Base-by-base conservation (phyloP, 106 monocot species). In the Dactylorhiza incarnata region DNA sequence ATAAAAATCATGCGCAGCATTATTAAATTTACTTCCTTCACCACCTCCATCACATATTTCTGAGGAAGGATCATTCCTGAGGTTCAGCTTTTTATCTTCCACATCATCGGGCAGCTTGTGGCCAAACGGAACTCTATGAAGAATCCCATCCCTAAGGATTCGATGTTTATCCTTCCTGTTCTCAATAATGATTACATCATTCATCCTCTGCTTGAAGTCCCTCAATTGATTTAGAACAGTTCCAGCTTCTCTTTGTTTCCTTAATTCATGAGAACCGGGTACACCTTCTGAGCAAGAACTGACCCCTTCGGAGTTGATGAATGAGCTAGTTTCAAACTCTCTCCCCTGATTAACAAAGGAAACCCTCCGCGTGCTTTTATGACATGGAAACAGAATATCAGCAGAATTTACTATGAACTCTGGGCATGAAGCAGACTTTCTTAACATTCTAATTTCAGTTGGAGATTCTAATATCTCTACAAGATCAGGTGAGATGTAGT, bases 51-150 rank as follows among this genome's bases (percentile, higher is more conserved):
- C 26, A 17, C 13, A 50, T 15, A 37, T 78, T 25, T 46, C 68
- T 10, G 46, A 75, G 16, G 72, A 20, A 24, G 71, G 22, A 24
- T 62, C 47, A 56, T 68, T 45, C 50, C 19, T 16, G 8, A 24
- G 50, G 54, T 16, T 25, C 13, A 9, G 26, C 6, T 23, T 81
- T 62, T 80, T 82, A 79, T 72, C 49, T 69, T 25, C 24, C 63
- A 20, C 17, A 25, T 77, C 53, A 48, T 77, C 76, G 52, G 75
- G 71, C 59, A 80, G 7, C 46, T 82, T 84, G 7, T 78, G 82
- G 8, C 90, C 94, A 59, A 82, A 84, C 13, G 94, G 94, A 58
- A 95, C 73, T 72, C 87, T 95, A 69, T 95, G 87, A 46, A 95
- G 78, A 76, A 91, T 72, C 8, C 91, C 75, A 79, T 95, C 94